Conservation (phyloP, 2,329 filamentous ascomycete genomes). For the Xylariales sp. region DNA sequence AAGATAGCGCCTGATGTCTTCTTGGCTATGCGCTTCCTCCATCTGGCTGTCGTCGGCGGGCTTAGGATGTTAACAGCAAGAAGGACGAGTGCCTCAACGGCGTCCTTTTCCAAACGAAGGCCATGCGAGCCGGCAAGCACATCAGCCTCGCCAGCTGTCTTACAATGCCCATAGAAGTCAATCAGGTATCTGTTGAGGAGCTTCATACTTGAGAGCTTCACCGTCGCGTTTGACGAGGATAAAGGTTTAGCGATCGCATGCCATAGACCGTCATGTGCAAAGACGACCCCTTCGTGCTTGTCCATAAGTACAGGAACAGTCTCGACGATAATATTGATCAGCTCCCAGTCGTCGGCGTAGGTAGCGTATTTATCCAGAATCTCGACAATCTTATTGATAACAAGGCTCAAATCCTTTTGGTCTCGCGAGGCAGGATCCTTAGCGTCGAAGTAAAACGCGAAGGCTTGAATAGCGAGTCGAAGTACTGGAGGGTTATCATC, state of each 20-base stretch:
- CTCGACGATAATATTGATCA: conserved; percentile 69
- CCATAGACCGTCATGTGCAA: conserved; percentile 70
- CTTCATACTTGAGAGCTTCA: conserved; percentile 72
- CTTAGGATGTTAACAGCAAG: conserved; percentile 23
- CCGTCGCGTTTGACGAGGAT: conserved; percentile 64
- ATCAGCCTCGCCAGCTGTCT: conserved; percentile 46
- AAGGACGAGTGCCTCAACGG: conserved; percentile 55
- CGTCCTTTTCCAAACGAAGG: conserved; percentile 58
- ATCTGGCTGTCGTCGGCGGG: conserved; percentile 34
- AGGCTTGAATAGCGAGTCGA: conserved; percentile 73
- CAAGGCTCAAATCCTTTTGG: conserved; percentile 61
- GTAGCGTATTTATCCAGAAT: conserved; percentile 51
- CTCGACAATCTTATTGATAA: conserved; percentile 50
- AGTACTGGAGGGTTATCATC: conserved; percentile 66
- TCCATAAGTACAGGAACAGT: conserved; percentile 64
- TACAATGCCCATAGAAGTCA: conserved; percentile 66
- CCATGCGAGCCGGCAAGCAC: conserved; percentile 68
- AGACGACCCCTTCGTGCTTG: conserved; percentile 57
- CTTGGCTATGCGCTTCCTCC: conserved; percentile 23
- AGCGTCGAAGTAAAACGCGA: conserved; percentile 76
- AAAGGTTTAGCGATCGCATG: conserved; percentile 61
- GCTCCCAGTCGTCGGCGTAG: conserved; percentile 58
- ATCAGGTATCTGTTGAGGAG: conserved; percentile 74
- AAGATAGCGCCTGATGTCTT: conserved; percentile 8
- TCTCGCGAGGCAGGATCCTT: conserved; percentile 54